These are phyloP conservation scores for Aspergillus aculeatus DNA, from an alignment of 2,329 filamentous ascomycete species.

Conservation along the genomic window DNA sequence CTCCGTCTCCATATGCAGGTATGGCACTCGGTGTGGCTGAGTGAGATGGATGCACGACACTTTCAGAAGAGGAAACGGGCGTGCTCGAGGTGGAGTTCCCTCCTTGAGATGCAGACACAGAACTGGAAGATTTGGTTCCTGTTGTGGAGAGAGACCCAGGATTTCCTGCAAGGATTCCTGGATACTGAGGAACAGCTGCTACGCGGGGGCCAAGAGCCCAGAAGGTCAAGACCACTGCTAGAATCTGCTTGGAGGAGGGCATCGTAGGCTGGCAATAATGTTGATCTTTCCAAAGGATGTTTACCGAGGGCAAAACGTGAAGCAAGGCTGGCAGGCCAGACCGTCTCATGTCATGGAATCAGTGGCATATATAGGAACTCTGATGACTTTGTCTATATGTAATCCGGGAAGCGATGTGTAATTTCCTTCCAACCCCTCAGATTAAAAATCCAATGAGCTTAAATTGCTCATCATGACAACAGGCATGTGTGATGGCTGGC, in stretches of 20 bases:
- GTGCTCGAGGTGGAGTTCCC: neutral
- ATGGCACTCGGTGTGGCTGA: too few species aligned
- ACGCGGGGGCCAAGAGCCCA: constrained; percentile 2
- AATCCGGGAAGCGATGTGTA: neutral
- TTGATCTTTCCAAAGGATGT: neutral
- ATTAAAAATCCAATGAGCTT: neutral
- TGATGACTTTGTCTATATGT: neutral
- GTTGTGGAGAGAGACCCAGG: neutral
- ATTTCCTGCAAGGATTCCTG: neutral
- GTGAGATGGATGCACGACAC: neutral
- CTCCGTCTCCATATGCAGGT: too few species aligned
- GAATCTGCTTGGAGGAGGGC: constrained; percentile 3
- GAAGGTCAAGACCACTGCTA: constrained; percentile 5
- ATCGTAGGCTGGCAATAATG: neutral
- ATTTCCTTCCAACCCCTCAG: neutral
- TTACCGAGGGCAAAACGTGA: neutral
- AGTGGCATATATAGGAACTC: neutral
- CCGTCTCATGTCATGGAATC: neutral
- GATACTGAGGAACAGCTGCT: constrained; percentile 4
- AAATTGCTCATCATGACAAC: neutral
- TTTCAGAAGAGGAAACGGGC: neutral
- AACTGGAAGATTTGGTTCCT: neutral
- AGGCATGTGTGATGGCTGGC: neutral
- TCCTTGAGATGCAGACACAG: neutral
- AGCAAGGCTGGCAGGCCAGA: neutral